Evolutionary conservation across 805 yeast species (phyloP), one percentile per base, ranked within the genome.

Genomic region (Lachancea fermentati): DNA sequence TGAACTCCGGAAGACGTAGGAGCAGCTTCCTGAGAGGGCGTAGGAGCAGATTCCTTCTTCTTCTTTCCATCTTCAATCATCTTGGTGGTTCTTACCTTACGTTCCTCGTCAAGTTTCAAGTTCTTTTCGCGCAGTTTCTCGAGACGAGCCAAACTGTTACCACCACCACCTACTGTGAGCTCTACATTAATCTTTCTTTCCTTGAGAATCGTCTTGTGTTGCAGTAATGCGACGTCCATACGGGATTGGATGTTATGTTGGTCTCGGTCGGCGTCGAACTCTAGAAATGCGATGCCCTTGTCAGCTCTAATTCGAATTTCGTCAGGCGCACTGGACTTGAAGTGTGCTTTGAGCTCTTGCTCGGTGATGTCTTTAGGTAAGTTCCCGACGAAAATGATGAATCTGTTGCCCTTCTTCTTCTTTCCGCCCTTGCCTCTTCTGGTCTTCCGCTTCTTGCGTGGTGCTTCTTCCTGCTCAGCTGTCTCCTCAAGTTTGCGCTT

Each of bases 131-230:
- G 76, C 51, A 93, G 72, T 63, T 93, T 93, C 41, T 75, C 72
- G 34, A 76, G 52, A 55, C 94, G 68, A 31, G 67, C 71, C 43
- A 73, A 67, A 7, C 94, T 79, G 60, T 91, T 91, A 42, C 97
- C 97, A 35, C 98, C 98, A 31, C 98, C 98, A 42, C 98, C 98
- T 37, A 87, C 98, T 2, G 97, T 93, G 52, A 93, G 72, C 61
- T 93, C 98, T 26, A 93, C 97, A 57, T 93, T 93, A 55, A 93
- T 89, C 60, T 81, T 86, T 50, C 96, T 73, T 32, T 74, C 72
- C 42, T 76, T 72, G 48, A 91, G 58, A 7, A 68, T 53, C 3
- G 91, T 72, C 62, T 86, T 95, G 62, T 93, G 96, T 70, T 85
- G 75, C 47, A 82, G 70, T 51, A 93, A 69, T 0, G 97, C 97